Evolutionary conservation across 805 yeast genomes (phyloP).

Genomic region (Metschnikowia lunata): DNA sequence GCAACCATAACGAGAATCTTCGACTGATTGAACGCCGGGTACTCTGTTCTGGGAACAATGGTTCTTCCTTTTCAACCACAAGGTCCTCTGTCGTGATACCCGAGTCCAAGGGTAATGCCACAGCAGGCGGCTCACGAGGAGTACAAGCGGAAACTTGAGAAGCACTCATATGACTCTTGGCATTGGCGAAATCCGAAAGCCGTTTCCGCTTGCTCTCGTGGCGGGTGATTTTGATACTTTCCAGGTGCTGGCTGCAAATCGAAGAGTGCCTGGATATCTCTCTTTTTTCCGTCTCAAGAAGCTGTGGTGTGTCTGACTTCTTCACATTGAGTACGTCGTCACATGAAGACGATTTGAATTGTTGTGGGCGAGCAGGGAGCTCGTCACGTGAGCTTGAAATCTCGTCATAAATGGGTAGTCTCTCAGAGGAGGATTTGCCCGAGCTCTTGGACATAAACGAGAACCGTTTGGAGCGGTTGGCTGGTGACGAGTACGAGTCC

Average conservation of each 20-base stretch:
- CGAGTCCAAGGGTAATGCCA: background rate
- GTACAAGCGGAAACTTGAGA: background rate
- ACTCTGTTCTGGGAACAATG: background rate
- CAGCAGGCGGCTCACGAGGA: too few relatives aligned
- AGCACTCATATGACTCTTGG: background rate
- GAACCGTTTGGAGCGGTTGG: slow-evolving; percentile 17
- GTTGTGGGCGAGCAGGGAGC: too few relatives aligned
- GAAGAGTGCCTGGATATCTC: background rate
- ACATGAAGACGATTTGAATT: too few relatives aligned
- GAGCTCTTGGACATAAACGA: slow-evolving; percentile 12
- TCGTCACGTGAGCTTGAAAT: slow-evolving; percentile 1
- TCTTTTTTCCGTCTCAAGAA: background rate
- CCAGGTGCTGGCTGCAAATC: slow-evolving; percentile 1
- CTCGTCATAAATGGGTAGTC: background rate
- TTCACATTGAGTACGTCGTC: too few relatives aligned
- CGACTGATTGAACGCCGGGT: slow-evolving; percentile 8
- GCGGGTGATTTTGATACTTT: background rate
- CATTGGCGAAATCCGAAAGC: background rate
- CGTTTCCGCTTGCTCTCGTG: slow-evolving; percentile 1
- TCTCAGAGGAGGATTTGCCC: slow-evolving; percentile 5
- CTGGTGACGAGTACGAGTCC: slow-evolving; percentile 19
- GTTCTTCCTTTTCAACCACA: background rate
- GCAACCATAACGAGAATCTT: slow-evolving; percentile 8
- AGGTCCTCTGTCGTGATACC: background rate
- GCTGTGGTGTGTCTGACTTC: too few relatives aligned